phyloP scores from a whole-genome alignment of 768 basidiomycete genomes.

The Panaeolus papilionaceus region DNA sequence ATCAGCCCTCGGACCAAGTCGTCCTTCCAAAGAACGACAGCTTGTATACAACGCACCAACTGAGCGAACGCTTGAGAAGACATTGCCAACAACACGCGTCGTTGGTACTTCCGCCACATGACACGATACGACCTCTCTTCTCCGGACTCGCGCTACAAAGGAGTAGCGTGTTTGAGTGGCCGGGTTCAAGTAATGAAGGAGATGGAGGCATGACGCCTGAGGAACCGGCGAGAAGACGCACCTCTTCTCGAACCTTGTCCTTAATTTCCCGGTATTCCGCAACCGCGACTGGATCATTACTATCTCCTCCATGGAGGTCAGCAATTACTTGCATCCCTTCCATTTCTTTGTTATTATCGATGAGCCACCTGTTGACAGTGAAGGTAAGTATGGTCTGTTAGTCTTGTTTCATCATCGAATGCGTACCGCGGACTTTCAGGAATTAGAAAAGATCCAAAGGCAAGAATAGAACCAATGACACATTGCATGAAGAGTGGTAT shows the following conservation, averaged over 20 bases:
- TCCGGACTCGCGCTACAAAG: conserved; percentile 69
- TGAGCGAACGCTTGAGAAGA: conserved; percentile 96
- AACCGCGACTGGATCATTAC: conserved; percentile 66
- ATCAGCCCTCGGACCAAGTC: conserved; percentile 21
- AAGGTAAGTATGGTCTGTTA: conserved; percentile 26
- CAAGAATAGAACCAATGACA: conserved; percentile 82
- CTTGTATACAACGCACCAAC: conserved; percentile 59
- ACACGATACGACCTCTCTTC: conserved; percentile 76
- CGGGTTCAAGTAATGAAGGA: background rate
- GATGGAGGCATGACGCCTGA: background rate
- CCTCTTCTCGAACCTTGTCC: conserved; percentile 75
- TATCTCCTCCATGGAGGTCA: conserved; percentile 86
- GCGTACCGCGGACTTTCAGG: conserved; percentile 88
- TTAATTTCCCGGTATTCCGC: conserved; percentile 94
- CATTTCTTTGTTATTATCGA: conserved; percentile 83
- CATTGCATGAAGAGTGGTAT: conserved; percentile 90
- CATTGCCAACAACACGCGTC: conserved; percentile 91
- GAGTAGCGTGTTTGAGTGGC: conserved; percentile 13
- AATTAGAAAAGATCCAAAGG: conserved; percentile 79
- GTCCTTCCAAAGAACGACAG: conserved; percentile 15
- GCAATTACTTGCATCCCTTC: conserved; percentile 88
- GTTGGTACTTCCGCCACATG: conserved; percentile 90
- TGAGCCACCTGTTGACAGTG: conserved; percentile 71
- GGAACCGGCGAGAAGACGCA: conserved; percentile 34
- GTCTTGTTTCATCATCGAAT: conserved; percentile 28